Evolutionary conservation across 805 yeast species (phyloP).

Genomic region (Middelhovenomyces tepae): DNA sequence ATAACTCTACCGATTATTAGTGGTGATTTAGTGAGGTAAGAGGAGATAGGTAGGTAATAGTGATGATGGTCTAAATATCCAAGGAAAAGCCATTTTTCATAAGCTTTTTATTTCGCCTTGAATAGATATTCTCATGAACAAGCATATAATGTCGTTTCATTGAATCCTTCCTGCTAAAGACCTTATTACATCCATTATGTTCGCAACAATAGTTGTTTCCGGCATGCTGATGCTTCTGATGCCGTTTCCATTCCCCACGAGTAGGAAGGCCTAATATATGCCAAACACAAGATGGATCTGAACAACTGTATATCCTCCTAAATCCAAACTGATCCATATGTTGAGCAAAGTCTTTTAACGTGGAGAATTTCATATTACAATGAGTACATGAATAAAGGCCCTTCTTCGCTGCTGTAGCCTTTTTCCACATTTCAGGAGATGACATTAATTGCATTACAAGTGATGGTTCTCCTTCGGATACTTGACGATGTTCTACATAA

Average conservation of each 20-base stretch:
- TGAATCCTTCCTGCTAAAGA: constrained; percentile 27
- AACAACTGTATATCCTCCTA: constrained; percentile 30
- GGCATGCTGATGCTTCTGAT: constrained; percentile 24
- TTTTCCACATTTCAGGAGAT: constrained; percentile 17
- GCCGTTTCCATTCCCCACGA: constrained; percentile 31
- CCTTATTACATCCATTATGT: constrained; percentile 17
- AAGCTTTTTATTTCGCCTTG: constrained; percentile 34
- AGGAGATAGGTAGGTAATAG: too few species aligned
- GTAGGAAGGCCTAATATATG: constrained; percentile 33
- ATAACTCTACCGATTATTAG: too few species aligned
- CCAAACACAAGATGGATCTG: constrained; percentile 33
- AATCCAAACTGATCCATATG: constrained; percentile 30
- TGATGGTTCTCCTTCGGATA: too few species aligned
- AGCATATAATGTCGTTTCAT: constrained; percentile 28
- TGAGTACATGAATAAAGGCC: constrained; percentile 33
- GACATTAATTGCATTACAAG: too few species aligned
- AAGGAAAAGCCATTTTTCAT: constrained; percentile 6
- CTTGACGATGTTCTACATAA: too few species aligned
- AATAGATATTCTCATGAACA: constrained; percentile 33
- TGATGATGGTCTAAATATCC: too few species aligned
- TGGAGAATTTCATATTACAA: constrained; percentile 27
- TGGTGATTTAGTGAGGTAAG: too few species aligned
- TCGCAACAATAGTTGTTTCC: constrained; percentile 16
- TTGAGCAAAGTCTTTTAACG: constrained; percentile 27
- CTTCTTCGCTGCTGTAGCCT: constrained; percentile 26